These are phyloP conservation scores for Inga laurina DNA, from an alignment of 306 rosid genomes.

Conservation along the genomic window DNA sequence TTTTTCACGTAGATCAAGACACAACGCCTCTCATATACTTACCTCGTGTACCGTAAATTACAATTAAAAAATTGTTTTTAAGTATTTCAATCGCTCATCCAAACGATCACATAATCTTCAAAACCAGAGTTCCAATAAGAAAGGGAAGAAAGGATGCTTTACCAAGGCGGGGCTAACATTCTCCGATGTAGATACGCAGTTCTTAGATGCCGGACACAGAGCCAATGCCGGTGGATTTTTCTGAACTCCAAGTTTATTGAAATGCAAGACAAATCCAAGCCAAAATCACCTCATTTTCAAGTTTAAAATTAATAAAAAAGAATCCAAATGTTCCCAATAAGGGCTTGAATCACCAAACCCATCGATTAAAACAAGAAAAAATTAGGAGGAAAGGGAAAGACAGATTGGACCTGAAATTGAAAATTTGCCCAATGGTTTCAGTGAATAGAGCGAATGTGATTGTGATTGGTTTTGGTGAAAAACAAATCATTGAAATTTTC, in stretches of 20 bases:
- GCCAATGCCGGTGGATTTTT: slow-evolving; percentile 76
- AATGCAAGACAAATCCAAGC: slow-evolving; percentile 21
- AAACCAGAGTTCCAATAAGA: slow-evolving; percentile 1
- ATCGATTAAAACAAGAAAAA: not conserved
- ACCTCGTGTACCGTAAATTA: too few species aligned
- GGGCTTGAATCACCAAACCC: not conserved
- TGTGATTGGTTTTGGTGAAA: not conserved
- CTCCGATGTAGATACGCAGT: slow-evolving; percentile 89
- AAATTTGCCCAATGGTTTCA: slow-evolving; percentile 64
- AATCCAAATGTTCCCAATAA: not conserved
- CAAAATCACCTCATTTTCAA: not conserved
- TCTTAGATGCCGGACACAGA: slow-evolving; percentile 92
- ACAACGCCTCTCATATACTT: too few species aligned
- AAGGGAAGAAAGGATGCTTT: slow-evolving; percentile 12
- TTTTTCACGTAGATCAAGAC: too few species aligned
- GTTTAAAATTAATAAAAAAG: not conserved
- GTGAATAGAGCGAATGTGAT: not conserved
- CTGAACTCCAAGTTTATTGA: slow-evolving; percentile 93
- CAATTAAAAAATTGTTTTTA: too few species aligned
- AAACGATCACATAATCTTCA: not conserved
- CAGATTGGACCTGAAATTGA: slow-evolving; percentile 61
- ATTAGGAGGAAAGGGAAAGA: not conserved
- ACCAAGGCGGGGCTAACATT: slow-evolving; percentile 91
- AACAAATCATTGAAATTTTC: not conserved
- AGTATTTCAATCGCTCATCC: too few species aligned